A percentile compares a stretch with the other conserved stretches of the same genome.
Conservation (phyloP, 2,329 filamentous ascomycete genomes). For the Ilyonectria robusta region DNA sequence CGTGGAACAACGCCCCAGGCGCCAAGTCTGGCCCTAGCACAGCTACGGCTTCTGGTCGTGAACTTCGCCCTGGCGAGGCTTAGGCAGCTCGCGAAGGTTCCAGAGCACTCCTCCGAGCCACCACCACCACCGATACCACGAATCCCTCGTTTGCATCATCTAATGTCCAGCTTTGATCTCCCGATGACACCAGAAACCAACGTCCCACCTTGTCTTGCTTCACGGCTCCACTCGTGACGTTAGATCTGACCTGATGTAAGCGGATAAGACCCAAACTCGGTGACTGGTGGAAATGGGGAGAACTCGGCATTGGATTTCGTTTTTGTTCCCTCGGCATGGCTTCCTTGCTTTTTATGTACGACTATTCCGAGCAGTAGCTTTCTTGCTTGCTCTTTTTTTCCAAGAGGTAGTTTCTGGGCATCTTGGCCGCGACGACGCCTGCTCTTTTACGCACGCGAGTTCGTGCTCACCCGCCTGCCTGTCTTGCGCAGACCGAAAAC, state of each 20-base stretch:
- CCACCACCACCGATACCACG: slow-evolving; percentile 17
- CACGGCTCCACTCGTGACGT: slow-evolving; percentile 17
- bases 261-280: not conserved
- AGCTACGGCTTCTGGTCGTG: slow-evolving; percentile 69
- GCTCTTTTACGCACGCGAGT: slow-evolving; percentile 12
- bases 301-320: slow-evolving; percentile 29
- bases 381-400: slow-evolving; percentile 24
- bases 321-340: slow-evolving; percentile 26
- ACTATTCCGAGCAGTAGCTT: slow-evolving; percentile 30
- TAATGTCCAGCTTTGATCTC: slow-evolving; percentile 22
- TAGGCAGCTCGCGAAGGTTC: slow-evolving; percentile 53
- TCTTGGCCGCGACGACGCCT: slow-evolving; percentile 12
- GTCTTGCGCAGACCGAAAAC: slow-evolving; percentile 25
- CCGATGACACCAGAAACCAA: not conserved
- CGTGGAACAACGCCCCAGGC: slow-evolving; percentile 83
- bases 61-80: slow-evolving; percentile 62
- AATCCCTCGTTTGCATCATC: slow-evolving; percentile 31
- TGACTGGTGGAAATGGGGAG: slow-evolving; percentile 4
- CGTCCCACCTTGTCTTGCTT: slow-evolving; percentile 10
- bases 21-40: slow-evolving; percentile 59
- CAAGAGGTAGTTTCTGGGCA: slow-evolving; percentile 28
- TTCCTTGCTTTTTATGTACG: slow-evolving; percentile 38
- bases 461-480: slow-evolving; percentile 18
- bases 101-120: slow-evolving; percentile 37
- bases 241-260: slow-evolving; percentile 10